Conservation (phyloP, 768 basidiomycete species). For the Suillus lakei region DNA sequence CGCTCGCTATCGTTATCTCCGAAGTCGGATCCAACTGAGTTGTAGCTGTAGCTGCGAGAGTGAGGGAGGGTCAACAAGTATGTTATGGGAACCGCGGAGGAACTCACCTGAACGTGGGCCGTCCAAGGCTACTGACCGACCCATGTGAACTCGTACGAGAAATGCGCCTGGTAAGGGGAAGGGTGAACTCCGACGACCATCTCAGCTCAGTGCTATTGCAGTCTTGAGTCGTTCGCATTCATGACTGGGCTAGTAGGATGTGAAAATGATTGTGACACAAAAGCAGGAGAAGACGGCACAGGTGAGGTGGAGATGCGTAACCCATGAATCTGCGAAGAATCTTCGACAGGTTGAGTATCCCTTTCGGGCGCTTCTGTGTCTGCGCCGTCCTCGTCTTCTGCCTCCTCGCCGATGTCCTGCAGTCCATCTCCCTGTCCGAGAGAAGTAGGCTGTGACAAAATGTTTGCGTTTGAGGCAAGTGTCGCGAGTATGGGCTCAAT, state of each 20-base stretch:
- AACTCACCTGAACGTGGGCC: conserved; percentile 26
- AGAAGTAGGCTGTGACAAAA: conserved; percentile 30
- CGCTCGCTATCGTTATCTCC: conserved; percentile 34
- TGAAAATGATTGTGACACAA: conserved; percentile 31
- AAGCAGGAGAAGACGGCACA: conserved; percentile 31
- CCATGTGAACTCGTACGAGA: conserved; percentile 31
- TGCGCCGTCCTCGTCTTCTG: conserved; percentile 55
- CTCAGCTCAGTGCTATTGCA: conserved; percentile 29
- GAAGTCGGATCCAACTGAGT: conserved; percentile 21
- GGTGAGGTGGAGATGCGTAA: conserved; percentile 57
- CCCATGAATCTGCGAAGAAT: conserved; percentile 54
- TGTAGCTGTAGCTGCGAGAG: conserved; percentile 15
- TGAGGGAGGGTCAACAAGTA: conserved; percentile 12
- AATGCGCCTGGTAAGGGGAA: conserved; percentile 26
- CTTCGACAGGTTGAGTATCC: conserved; percentile 21
- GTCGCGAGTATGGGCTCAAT: conserved; percentile 61
- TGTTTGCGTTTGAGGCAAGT: conserved; percentile 26
- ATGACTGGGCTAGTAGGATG: conserved; percentile 26
- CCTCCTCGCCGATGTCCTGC: conserved; percentile 56
- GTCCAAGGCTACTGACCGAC: conserved; percentile 32
- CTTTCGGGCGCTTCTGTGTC: conserved; percentile 19
- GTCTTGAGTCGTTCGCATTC: conserved; percentile 18
- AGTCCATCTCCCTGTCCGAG: conserved; percentile 39
- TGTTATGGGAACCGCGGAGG: neutral
- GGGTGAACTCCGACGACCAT: conserved; percentile 27